Evolutionary conservation across 1,139 yeast species (phyloP), one percentile per base, ranked within the genome.

Genomic region (Saccharomyces hybrid): DNA sequence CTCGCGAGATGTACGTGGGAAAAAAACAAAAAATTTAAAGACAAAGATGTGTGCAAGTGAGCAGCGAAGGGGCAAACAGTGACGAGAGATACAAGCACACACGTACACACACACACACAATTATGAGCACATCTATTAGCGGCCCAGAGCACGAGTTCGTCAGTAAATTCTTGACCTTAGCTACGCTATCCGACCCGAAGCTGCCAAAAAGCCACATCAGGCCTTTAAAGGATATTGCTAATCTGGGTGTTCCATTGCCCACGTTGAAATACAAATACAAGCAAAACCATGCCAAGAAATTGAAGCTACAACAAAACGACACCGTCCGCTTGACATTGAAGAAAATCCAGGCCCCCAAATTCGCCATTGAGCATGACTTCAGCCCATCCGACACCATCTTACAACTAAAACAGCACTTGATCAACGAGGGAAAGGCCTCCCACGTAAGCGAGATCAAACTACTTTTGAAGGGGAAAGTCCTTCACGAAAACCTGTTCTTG

Each of bases 331-430:
- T 75, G 38, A 64, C 69, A 4, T 68, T 78, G 61, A 78, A 77
- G 61, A 76, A 79, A 32, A 68, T 78, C 25, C 75, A 76, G 59
- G 70, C 77, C 20, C 82, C 82, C 14, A 77, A 75, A 57, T 76
- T 78, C 57, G 63, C 64, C 14, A 51, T 66, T 2, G 60, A 65
- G 11, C 54, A 71, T 3, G 59, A 61, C 6, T 61, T 70, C 5
- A 53, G 60, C 23, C 55, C 70, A 1, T 64, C 63, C 9, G 69
- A 69, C 3, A 71, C 78, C 0, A 64, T 78, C 6, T 66, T 68
- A 49, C 70, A 73, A 48, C 65, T 77, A n/a, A 78, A 78, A 60
- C 61, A 69, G n/a, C 57, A 57, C 4, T 59, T 78, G 20, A 63
- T 69, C 2, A 62, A 65, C 11, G 68, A 62, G 46, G 63, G 63